These are phyloP conservation scores for Alternaria atra DNA, from an alignment of 2,329 filamentous ascomycete genomes.

Conservation along the genomic window DNA sequence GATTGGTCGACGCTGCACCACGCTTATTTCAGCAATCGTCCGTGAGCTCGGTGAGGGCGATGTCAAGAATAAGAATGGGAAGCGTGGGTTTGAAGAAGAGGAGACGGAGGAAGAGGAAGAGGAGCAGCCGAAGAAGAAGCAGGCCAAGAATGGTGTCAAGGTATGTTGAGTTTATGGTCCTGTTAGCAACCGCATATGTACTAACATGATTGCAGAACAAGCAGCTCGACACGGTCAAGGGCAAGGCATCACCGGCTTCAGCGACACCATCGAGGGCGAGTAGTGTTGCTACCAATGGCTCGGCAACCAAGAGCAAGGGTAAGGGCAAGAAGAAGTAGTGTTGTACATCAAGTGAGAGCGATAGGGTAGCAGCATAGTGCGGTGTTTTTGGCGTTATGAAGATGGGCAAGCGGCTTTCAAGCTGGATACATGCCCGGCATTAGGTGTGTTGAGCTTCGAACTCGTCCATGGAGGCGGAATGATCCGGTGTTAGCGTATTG, in stretches of 20 bases:
- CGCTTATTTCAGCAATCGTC: conserved; percentile 90
- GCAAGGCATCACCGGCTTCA: conserved; percentile 75
- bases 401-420: not conserved
- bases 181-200: not conserved
- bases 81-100: conserved; percentile 81
- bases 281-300: conserved; percentile 81
- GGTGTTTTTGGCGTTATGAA: conserved; percentile 10
- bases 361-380: not conserved
- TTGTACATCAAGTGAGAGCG: not conserved
- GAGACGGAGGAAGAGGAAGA: conserved; percentile 77
- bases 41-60: conserved; percentile 84
- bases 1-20: conserved; percentile 90
- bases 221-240: conserved; percentile 87
- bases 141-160: conserved; percentile 88
- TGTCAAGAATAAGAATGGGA: conserved; percentile 70
- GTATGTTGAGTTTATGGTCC: conserved; percentile 60
- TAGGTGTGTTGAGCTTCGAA: conserved; percentile 2
- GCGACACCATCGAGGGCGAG: conserved; percentile 82
- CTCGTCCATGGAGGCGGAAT: not conserved
- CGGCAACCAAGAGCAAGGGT: conserved; percentile 60
- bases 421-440: not conserved
- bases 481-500: not conserved
- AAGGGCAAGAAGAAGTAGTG: conserved; percentile 60
- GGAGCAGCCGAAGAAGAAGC: conserved; percentile 94
- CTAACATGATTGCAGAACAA: conserved; percentile 74